These are phyloP conservation scores for Pseudovirgaria hyperparasitica DNA, from an alignment of 2,329 filamentous ascomycete species.

Conservation along the genomic window DNA sequence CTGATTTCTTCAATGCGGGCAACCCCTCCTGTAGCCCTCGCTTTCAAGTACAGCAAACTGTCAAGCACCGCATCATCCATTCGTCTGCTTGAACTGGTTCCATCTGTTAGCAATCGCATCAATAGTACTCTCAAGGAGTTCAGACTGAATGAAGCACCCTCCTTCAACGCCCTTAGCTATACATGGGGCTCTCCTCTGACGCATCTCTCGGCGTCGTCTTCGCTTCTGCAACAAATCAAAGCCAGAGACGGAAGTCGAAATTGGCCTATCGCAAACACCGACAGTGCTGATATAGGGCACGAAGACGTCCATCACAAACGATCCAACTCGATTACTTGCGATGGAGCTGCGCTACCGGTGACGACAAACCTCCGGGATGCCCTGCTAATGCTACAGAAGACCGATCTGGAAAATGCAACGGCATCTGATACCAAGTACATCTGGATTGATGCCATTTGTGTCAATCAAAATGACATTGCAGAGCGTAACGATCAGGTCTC, in stretches of 20 bases:
- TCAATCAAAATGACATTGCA: conserved; percentile 13
- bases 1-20: no score
- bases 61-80: no score
- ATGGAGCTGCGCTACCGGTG: conserved; percentile 11
- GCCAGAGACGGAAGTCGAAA: background rate
- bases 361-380: conserved; percentile 13
- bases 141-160: conserved; percentile 10
- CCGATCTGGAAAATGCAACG: conserved; percentile 4
- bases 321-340: conserved; percentile 11
- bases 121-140: conserved; percentile 9
- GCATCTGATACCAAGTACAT: conserved; percentile 8
- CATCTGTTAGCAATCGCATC: conserved; percentile 6
- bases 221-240: background rate
- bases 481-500: conserved; percentile 16
- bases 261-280: background rate
- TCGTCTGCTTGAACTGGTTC: conserved; percentile 11
- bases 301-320: conserved; percentile 4
- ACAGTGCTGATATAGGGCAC: conserved; percentile 1
- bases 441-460: conserved; percentile 19
- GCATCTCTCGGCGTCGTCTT: conserved; percentile 3
- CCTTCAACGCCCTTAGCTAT: conserved; percentile 11
- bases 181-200: conserved; percentile 11
- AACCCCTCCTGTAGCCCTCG: no score
- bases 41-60: no score
- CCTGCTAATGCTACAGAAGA: conserved; percentile 11